A percentile compares a stretch with the other conserved stretches of the same genome.
Evolutionary conservation across 2,329 filamentous ascomycete species (phyloP).

Genomic region (Coniochaeta pulveracea): DNA sequence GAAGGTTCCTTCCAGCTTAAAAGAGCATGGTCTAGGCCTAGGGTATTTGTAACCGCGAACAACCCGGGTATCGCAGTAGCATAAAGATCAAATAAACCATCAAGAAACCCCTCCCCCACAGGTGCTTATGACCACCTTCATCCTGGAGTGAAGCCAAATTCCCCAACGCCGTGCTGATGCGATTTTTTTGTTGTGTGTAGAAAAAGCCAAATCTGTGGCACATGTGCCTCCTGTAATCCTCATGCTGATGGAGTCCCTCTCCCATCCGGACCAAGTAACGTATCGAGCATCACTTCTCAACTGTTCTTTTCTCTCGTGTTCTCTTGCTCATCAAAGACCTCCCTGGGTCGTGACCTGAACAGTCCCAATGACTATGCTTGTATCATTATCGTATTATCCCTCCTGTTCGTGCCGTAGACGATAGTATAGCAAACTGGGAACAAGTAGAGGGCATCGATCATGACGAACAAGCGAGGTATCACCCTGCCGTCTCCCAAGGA

Average conservation of each 20-base stretch:
- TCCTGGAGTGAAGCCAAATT: constrained; percentile 11
- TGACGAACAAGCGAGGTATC: constrained; percentile 15
- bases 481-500: constrained; percentile 10
- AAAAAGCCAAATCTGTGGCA: constrained; percentile 14
- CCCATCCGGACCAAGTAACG: background rate
- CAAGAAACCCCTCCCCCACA: too few species aligned
- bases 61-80: too few species aligned
- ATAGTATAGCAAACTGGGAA: too few species aligned
- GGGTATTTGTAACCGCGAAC: too few species aligned
- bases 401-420: too few species aligned
- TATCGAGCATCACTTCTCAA: background rate
- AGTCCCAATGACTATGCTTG: too few species aligned
- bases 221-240: background rate
- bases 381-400: too few species aligned
- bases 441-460: constrained; percentile 1
- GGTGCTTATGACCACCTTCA: too few species aligned
- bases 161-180: constrained; percentile 27
- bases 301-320: background rate
- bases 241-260: background rate
- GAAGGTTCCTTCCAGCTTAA: too few species aligned
- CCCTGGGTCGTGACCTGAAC: too few species aligned
- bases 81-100: too few species aligned
- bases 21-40: too few species aligned
- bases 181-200: constrained; percentile 8
- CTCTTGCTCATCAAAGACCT: background rate